Evolutionary conservation across 176 grass and related monocot genomes (phyloP).

Genomic region (Avena insularis): DNA sequence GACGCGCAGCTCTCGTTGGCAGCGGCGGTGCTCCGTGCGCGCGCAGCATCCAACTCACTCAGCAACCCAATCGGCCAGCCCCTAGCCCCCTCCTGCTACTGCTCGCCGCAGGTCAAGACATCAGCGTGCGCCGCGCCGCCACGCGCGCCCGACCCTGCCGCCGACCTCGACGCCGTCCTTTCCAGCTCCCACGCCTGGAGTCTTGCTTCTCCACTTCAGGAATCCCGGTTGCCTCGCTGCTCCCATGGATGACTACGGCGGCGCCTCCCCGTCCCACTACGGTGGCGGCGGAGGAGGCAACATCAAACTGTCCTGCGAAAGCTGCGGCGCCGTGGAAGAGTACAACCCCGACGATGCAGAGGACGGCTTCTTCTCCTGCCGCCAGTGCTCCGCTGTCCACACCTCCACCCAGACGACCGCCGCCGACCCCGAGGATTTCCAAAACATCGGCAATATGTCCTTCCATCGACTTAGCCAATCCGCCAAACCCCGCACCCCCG

Average conservation of each 20-base stretch:
- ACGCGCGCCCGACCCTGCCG: neutral
- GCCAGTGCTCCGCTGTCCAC: constrained; percentile 51
- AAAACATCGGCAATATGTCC: neutral
- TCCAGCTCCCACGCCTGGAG: neutral
- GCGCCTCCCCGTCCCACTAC: constrained; percentile 18
- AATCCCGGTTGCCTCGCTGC: neutral
- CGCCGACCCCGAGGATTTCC: constrained; percentile 49
- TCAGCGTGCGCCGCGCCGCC: neutral
- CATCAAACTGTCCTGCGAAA: constrained; percentile 52
- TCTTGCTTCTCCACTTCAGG: neutral
- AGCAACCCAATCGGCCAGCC: neutral
- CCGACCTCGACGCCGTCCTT: neutral
- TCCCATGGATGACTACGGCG: constrained; percentile 36
- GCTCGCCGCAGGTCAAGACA: neutral
- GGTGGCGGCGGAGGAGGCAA: neutral
- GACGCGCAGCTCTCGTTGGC: neutral
- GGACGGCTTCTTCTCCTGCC: constrained; percentile 67
- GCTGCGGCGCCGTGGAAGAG: constrained; percentile 28
- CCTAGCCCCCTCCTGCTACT: neutral
- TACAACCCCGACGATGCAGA: constrained; percentile 50
- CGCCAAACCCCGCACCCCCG: constrained; percentile 29
- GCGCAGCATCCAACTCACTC: neutral
- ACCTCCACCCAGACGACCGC: constrained; percentile 52
- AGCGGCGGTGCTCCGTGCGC: too few relatives aligned
- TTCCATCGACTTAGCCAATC: constrained; percentile 26